Evolutionary conservation across 345 rosid genomes (phyloP), one percentile per base, ranked within the genome.

Genomic region (Turnera subulata): DNA sequence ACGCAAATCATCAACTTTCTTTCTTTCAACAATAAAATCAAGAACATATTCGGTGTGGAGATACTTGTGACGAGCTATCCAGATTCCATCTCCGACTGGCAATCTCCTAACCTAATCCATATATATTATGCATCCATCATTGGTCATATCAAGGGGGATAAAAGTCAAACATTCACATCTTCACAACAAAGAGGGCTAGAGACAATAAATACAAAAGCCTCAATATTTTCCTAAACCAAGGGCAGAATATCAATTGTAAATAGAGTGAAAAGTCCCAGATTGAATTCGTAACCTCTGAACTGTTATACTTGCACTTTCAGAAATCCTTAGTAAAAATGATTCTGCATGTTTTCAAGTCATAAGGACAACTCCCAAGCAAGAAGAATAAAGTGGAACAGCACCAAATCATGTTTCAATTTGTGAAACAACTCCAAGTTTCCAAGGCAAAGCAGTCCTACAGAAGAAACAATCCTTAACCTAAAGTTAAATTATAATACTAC

Each of bases 21-120:
- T 89, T 79, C 98, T 80, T 78, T 92, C 98, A 55, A 89, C 94
- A 66, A 92, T 82, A 71, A 89, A 86, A 78, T 92, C 98, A 46
- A 89, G 88, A 75, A 89, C 89, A 74, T 86, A 86, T 59, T 92
- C 98, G 42, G 58, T 62, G 53, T 45, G 61, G 50, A 68, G 62
- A 70, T 66, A 71, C 53, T 83, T 92, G 63, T 92, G 96, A 66
- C 82, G 80, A 64, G 97, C 96, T 56, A 93, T 77, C 99, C 97
- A 89, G 60, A 89, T 83, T 65, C 84, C 91, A 69, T 89, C 96
- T 53, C 99, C 97, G 42, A 93, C 81, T 20, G 91, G 97, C 60
- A 93, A 72, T 67, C 88, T 74, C 59, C 94, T 79, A 63, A 93
- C 88, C 99, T 93, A 45, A 60, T 29, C 35, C 35, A 29, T 8